Percentiles rank a stretch among this genome's conserved stretches.
phyloP scores from a whole-genome alignment of 2,329 filamentous ascomycete species.

The Venturia oleaginea region DNA sequence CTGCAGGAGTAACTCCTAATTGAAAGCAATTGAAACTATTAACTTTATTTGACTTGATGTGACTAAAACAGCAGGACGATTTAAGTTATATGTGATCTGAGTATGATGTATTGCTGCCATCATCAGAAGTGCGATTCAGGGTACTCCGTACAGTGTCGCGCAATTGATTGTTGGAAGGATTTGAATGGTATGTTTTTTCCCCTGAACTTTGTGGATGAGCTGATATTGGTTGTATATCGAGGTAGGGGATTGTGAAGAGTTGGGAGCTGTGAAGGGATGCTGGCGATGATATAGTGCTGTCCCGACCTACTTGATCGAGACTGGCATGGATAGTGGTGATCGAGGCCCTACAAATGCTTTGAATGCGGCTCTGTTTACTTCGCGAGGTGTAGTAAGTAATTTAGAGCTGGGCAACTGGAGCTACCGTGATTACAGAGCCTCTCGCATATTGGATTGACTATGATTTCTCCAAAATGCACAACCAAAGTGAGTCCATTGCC shows the following conservation, averaged over 20 bases:
- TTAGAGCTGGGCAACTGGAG: neutral
- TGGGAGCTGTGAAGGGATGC: neutral
- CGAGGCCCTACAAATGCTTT: constrained; percentile 10
- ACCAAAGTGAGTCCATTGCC: constrained; percentile 21
- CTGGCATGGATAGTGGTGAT: constrained; percentile 8
- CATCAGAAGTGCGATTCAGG: constrained; percentile 4
- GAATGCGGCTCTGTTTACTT: constrained; percentile 4
- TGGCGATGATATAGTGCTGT: neutral
- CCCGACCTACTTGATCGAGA: constrained; percentile 10
- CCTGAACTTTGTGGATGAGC: neutral
- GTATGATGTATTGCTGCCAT: constrained; percentile 6
- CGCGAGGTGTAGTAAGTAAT: neutral
- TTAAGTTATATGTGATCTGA: no score
- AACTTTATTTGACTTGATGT: no score
- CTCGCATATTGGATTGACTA: constrained; percentile 24
- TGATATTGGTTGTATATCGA: constrained; percentile 9
- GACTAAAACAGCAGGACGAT: no score
- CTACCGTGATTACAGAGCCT: constrained; percentile 16
- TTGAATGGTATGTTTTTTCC: neutral
- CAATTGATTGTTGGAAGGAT: constrained; percentile 11
- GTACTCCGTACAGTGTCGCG: neutral
- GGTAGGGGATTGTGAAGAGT: neutral
- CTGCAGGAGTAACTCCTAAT: no score
- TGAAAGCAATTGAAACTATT: no score
- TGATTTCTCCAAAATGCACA: constrained; percentile 20